Evolutionary conservation across 306 rosid species (phyloP).

Genomic region (Calophaca sinica): DNA sequence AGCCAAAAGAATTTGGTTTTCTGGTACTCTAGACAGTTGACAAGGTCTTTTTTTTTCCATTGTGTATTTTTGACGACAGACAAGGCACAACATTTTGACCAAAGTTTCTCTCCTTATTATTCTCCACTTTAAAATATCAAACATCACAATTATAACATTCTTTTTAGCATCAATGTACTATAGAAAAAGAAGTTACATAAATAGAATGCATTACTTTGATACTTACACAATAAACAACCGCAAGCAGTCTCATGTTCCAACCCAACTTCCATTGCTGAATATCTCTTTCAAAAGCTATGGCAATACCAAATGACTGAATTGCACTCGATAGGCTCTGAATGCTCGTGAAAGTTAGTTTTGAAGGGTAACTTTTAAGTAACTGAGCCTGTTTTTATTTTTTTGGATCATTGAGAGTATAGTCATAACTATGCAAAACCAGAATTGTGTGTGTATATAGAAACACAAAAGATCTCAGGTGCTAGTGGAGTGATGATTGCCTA

Average conservation of each 20-base stretch:
- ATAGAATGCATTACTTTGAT: neutral
- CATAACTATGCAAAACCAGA: neutral
- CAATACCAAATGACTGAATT: conserved; percentile 60
- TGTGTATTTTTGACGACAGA: too few relatives aligned
- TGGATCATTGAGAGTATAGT: neutral
- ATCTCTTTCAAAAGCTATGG: conserved; percentile 64
- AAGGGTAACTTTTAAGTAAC: conserved; percentile 56
- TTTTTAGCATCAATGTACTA: neutral
- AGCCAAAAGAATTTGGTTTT: too few relatives aligned
- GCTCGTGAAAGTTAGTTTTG: conserved; percentile 55
- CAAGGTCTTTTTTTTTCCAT: too few relatives aligned
- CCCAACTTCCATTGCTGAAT: conserved; percentile 62
- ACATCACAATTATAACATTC: too few relatives aligned
- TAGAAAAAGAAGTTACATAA: conserved; percentile 4
- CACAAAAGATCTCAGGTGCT: too few relatives aligned
- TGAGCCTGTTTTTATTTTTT: conserved; percentile 51
- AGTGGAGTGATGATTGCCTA: too few relatives aligned
- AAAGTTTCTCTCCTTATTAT: too few relatives aligned
- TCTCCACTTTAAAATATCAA: too few relatives aligned
- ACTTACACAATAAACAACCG: conserved; percentile 59
- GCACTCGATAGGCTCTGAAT: conserved; percentile 59
- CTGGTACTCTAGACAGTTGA: too few relatives aligned
- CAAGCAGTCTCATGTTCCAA: conserved; percentile 56
- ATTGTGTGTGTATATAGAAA: neutral
- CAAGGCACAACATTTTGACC: too few relatives aligned